Evolutionary conservation across 768 basidiomycete species (phyloP), one percentile per base, ranked within the genome.

Genomic region (Leccinum uliginosum): DNA sequence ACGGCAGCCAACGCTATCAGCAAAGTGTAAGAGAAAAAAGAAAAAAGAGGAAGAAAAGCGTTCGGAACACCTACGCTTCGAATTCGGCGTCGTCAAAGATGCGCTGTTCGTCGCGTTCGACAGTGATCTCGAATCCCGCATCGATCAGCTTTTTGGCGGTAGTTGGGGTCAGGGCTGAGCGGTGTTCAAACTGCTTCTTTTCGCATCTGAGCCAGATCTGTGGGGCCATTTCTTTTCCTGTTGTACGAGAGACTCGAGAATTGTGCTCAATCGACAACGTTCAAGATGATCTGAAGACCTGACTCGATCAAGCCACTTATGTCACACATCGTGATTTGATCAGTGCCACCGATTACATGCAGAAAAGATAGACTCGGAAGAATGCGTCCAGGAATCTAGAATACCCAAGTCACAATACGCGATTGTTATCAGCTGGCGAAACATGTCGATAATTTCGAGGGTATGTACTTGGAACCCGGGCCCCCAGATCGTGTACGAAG

Each of bases 121-220:
- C 95, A 58, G 76, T 81, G 68, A 99, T 87, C 50, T 88, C 80
- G 75, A 98, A 98, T 38, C 94, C 93, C 46, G 86, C 86, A 64
- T 91, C 87, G 69, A 98, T 84, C 58, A 98, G 83, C 62, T 79
- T 82, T 74, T 90, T 92, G 63, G 95, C 85, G 0, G 91, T 95
- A 23, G 89, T 87, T 3, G 97, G 97, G 11, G 94, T 96, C 61
- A 98, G 78, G 8, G 95, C 95, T 27, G 94, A 86, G 48, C 97
- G 91, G 55, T 85, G 85, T 74, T 99, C 97, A 61, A 95, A 94
- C 60, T 85, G 82, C 73, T 98, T 99, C 71, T 87, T 97, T 79
- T 99, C 97, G 77, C 94, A 97, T 63, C 97, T 87, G 44, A 99
- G 83, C 96, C 96, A 99, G 65, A 99, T 81, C 30, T 74, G 75